Percentiles rank a stretch among this genome's conserved stretches.
phyloP scores from a whole-genome alignment of 2,329 filamentous ascomycete species.

The Aspergillus pseudonomiae region DNA sequence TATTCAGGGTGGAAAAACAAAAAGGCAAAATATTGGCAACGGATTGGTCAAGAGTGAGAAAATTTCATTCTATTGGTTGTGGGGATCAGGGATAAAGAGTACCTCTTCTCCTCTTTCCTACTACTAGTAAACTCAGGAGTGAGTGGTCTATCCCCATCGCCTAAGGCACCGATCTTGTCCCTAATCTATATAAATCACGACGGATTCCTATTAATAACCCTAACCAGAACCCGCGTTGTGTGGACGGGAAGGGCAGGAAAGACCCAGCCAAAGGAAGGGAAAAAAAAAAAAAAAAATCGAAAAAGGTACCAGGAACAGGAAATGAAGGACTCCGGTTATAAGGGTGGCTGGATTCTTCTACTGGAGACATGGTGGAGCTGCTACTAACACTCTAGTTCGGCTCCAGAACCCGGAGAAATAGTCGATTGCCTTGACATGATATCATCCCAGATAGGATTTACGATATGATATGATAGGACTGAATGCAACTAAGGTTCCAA shows the following conservation, averaged over 20 bases:
- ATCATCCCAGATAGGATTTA: constrained; percentile 8
- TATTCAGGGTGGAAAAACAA: neutral
- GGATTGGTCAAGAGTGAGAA: constrained; percentile 8
- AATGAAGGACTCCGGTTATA: constrained; percentile 7
- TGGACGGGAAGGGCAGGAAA: neutral
- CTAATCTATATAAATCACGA: constrained; percentile 1
- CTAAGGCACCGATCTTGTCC: neutral
- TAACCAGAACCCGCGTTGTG: neutral
- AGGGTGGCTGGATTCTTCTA: constrained; percentile 8
- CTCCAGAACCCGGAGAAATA: constrained; percentile 21
- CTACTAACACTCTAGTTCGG: constrained; percentile 10
- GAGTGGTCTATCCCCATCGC: neutral
- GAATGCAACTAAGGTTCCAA: neutral
- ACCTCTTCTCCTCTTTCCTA: neutral
- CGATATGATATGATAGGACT: constrained; percentile 5
- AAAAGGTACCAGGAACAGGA: constrained; percentile 7
- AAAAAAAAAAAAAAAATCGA: constrained; percentile 11
- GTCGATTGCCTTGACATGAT: constrained; percentile 18
- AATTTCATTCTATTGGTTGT: constrained; percentile 17
- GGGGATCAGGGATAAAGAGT: constrained; percentile 10
- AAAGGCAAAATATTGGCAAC: neutral
- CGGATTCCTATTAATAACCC: constrained; percentile 9
- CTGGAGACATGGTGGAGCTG: constrained; percentile 17
- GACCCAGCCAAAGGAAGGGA: constrained; percentile 2
- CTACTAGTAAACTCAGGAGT: neutral